A percentile compares a stretch with the other conserved stretches of the same genome.
Evolutionary conservation across 2,329 filamentous ascomycete species (phyloP).

Genomic region (Alternaria triticina): DNA sequence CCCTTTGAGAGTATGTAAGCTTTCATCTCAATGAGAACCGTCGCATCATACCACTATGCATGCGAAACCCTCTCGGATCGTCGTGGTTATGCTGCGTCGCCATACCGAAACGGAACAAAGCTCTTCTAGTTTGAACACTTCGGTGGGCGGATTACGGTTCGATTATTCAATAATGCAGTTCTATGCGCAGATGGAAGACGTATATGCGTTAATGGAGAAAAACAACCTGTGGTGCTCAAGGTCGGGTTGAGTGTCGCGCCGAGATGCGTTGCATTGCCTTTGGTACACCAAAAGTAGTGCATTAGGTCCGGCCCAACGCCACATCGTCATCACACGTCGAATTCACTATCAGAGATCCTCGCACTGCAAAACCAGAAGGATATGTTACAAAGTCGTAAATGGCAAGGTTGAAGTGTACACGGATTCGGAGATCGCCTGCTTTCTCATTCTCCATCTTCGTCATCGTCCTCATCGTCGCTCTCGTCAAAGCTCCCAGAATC

Average conservation of each 20-base stretch:
- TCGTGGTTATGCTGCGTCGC: not conserved
- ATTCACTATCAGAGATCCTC: not conserved
- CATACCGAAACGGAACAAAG: not conserved
- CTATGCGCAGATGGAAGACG: not conserved
- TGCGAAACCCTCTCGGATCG: not conserved
- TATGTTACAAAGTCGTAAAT: not conserved
- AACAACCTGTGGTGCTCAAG: not conserved
- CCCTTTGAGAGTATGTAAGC: not conserved
- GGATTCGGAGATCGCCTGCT: not conserved
- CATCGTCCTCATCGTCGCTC: not conserved
- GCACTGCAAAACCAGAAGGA: not conserved
- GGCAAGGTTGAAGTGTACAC: not conserved
- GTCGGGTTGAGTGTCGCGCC: not conserved
- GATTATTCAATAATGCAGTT: not conserved
- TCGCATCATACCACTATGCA: not conserved
- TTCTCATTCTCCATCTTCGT: not conserved
- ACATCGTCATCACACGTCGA: not conserved
- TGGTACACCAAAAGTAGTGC: not conserved
- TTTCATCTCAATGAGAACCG: not conserved
- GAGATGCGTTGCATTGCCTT: not conserved
- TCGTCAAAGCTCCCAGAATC: not conserved
- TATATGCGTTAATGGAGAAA: not conserved
- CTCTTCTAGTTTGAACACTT: not conserved
- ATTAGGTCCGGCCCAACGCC: not conserved
- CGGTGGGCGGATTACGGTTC: not conserved